These are phyloP conservation scores for Suillus americanus DNA, from an alignment of 768 basidiomycete genomes.

Conservation along the genomic window DNA sequence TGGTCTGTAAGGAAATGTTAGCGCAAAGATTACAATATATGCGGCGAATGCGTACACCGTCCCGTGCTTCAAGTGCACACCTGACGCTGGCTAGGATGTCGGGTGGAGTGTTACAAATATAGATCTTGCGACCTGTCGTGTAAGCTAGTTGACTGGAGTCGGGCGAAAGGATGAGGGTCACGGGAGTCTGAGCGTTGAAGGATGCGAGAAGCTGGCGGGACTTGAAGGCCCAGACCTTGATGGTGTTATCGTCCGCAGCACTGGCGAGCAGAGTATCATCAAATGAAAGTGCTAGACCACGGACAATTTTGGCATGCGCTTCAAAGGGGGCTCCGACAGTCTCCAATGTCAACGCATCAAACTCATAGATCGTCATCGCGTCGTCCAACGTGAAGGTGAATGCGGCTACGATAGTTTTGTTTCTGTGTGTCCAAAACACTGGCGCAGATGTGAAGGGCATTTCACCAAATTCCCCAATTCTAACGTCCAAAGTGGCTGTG, in stretches of 20 bases:
- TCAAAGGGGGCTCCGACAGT: neutral
- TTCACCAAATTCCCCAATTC: neutral
- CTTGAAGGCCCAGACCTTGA: neutral
- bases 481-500: neutral
- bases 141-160: neutral
- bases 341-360: neutral
- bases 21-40: neutral
- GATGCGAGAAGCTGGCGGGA: neutral
- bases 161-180: neutral
- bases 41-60: neutral
- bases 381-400: neutral
- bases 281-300: neutral
- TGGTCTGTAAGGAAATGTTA: neutral
- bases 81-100: neutral
- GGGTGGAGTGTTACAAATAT: neutral
- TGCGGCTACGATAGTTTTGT: neutral
- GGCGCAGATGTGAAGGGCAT: neutral
- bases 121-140: neutral
- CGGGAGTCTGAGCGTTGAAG: neutral
- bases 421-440: neutral
- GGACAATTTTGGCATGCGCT: neutral
- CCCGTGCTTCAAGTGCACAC: neutral
- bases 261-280: neutral
- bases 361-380: neutral
- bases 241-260: neutral